These are phyloP conservation scores for Vitis labrusca DNA, from an alignment of 164 flowering plant genomes.

Conservation along the genomic window DNA sequence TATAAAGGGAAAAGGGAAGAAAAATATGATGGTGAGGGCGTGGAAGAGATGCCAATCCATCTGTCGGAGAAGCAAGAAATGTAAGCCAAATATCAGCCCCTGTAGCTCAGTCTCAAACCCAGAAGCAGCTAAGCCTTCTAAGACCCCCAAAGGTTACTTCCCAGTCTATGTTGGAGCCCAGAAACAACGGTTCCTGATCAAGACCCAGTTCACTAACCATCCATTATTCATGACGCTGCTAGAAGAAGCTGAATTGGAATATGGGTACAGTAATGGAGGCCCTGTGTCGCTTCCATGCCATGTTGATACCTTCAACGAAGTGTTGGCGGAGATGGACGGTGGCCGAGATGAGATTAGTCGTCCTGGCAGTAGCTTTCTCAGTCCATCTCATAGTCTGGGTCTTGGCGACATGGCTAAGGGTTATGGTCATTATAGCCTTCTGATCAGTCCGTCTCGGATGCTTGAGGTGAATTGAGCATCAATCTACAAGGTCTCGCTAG, in stretches of 20 bases:
- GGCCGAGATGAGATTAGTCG: neutral
- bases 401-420: neutral
- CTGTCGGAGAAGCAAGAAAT: neutral
- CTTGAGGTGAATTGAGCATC: constrained; percentile 11
- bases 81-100: neutral
- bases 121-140: neutral
- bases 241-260: constrained; percentile 37
- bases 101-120: too few species aligned
- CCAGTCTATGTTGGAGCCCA: constrained; percentile 36
- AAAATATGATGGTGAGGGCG: constrained; percentile 8
- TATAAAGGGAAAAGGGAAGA: constrained; percentile 15
- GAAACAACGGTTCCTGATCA: constrained; percentile 26
- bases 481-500: too few species aligned
- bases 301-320: constrained; percentile 26
- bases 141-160: constrained; percentile 34
- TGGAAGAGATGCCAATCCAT: constrained; percentile 14
- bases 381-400: constrained; percentile 14
- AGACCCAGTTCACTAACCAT: constrained; percentile 26
- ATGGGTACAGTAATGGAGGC: constrained; percentile 26
- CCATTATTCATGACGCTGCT: constrained; percentile 33
- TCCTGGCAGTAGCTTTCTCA: neutral
- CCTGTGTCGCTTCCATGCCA: constrained; percentile 38
- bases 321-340: constrained; percentile 28
- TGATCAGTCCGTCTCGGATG: constrained; percentile 12
- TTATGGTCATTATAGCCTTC: constrained; percentile 12